phyloP scores from a whole-genome alignment of 2,329 filamentous ascomycete genomes.

The Thelonectria discophora region DNA sequence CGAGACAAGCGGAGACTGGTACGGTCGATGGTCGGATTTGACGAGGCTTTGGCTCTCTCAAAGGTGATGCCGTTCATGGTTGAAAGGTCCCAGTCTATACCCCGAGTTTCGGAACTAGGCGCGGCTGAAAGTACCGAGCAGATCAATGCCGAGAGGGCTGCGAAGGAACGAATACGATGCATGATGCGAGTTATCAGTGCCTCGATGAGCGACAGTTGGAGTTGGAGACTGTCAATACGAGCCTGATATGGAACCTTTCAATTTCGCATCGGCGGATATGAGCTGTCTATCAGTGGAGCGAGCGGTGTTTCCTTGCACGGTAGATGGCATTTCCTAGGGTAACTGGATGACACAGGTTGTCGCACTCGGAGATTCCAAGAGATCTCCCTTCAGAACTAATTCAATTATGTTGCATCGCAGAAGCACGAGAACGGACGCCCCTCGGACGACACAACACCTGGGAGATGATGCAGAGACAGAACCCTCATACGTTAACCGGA shows the following conservation, averaged over 20 bases:
- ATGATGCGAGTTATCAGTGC: no score
- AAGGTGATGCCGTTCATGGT: constrained; percentile 52
- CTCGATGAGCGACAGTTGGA: background rate
- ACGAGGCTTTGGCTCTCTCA: constrained; percentile 45
- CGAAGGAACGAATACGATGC: background rate
- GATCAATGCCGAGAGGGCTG: constrained; percentile 3
- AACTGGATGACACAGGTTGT: background rate
- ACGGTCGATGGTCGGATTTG: constrained; percentile 41
- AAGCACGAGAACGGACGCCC: background rate
- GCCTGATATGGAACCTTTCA: background rate
- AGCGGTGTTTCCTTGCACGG: no score
- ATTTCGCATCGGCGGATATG: background rate
- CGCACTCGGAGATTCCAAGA: background rate
- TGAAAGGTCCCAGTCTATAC: constrained; percentile 45
- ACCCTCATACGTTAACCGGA: no score
- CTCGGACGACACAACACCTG: background rate
- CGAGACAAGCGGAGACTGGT: constrained; percentile 45
- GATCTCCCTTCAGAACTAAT: background rate
- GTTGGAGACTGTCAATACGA: background rate
- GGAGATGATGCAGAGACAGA: background rate
- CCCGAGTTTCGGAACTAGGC: background rate
- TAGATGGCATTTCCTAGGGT: no score
- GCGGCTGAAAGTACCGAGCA: background rate
- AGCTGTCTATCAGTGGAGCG: no score
- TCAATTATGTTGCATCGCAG: background rate